Percentiles rank a stretch among this genome's conserved stretches.
Conservation (phyloP, 305 asterid species). For the Fraxinus paxiana region DNA sequence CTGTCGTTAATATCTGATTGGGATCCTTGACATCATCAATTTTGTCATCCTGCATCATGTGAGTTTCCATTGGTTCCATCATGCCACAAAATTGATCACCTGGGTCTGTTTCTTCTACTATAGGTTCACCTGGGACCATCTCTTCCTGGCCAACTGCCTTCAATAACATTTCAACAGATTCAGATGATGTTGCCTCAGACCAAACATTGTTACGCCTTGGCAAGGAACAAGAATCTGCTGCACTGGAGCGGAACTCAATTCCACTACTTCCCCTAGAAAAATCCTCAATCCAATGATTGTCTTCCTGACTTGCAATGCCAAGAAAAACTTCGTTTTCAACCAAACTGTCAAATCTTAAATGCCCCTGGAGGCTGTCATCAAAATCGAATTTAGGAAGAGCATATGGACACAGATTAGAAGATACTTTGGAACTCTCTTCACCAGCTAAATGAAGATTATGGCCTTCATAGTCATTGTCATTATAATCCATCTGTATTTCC, state of each 20-base stretch:
- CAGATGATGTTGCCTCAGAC: constrained; percentile 99
- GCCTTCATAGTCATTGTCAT: constrained; percentile 84
- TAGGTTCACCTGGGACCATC: constrained; percentile 58
- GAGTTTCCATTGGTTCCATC: constrained; percentile 38
- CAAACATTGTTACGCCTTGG: constrained; percentile 95
- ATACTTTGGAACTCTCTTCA: constrained; percentile 79
- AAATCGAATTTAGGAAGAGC: constrained; percentile 95
- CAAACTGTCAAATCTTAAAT: constrained; percentile 87
- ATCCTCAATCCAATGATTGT: constrained; percentile 96
- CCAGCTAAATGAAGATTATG: constrained; percentile 72
- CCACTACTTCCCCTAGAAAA: constrained; percentile 78
- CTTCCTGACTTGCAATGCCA: constrained; percentile 92
- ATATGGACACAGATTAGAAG: constrained; percentile 75
- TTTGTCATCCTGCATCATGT: constrained; percentile 35
- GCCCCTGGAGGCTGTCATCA: constrained; percentile 74
- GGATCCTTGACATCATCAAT: constrained; percentile 34
- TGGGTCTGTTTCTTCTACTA: constrained; percentile 48
- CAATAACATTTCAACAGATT: constrained; percentile 94
- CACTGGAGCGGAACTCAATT: constrained; percentile 78
- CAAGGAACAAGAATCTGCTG: constrained; percentile 79
- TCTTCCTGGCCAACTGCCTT: constrained; percentile 98
- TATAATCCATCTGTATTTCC: constrained; percentile 82
- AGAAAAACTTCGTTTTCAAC: constrained; percentile 98
- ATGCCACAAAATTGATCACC: constrained; percentile 51
- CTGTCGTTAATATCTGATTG: constrained; percentile 33